Conservation (phyloP, 78 protist species). For the Tieghemostelium lacteum region DNA sequence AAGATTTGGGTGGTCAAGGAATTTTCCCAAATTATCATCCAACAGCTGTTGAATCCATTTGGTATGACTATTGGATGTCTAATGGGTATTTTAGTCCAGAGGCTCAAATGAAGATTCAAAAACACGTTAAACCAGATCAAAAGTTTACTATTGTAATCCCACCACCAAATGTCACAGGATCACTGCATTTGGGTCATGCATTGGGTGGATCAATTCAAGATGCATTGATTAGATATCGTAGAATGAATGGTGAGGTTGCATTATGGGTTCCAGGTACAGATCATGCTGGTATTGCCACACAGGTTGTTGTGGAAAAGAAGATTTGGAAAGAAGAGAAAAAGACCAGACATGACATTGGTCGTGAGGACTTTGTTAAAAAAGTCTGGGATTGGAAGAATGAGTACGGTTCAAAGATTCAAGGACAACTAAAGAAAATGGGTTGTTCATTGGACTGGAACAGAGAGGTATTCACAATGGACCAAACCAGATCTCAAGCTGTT, state of each 20-base stretch:
- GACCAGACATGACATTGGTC: conserved; percentile 94
- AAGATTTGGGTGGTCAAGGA: background rate
- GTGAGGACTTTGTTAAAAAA: conserved; percentile 94
- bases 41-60: conserved; percentile 91
- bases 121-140: conserved; percentile 60
- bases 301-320: conserved; percentile 97
- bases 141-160: conserved; percentile 96
- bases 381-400: conserved; percentile 98
- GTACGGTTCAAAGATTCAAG: conserved; percentile 91
- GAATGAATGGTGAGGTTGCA: conserved; percentile 94
- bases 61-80: conserved; percentile 98
- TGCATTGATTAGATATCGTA: conserved; percentile 89
- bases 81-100: conserved; percentile 92
- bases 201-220: conserved; percentile 95
- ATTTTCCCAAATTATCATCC: conserved; percentile 88
- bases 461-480: conserved; percentile 98
- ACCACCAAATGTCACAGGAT: conserved; percentile 99
- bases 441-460: conserved; percentile 98
- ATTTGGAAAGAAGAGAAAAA: conserved; percentile 68
- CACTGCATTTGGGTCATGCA: conserved; percentile 99
- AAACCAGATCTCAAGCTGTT: conserved; percentile 82
- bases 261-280: conserved; percentile 99
- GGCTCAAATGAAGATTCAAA: conserved; percentile 58
- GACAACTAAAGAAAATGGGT: conserved; percentile 95
- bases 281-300: conserved; percentile 97